phyloP scores from a whole-genome alignment of 2,329 filamentous ascomycete species.

The Xylaria multiplex region DNA sequence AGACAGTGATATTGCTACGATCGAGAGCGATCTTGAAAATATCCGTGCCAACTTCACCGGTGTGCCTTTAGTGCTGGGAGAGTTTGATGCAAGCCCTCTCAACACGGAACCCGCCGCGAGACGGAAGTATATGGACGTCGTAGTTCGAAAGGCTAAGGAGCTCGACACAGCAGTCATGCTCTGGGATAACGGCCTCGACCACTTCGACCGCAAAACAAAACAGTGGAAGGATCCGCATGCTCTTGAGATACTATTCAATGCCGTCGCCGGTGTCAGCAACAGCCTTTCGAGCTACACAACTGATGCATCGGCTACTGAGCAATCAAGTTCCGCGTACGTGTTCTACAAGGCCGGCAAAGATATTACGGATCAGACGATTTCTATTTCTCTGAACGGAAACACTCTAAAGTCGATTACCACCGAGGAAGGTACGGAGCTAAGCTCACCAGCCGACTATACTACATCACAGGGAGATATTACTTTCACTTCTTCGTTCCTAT shows the following conservation, averaged over 20 bases:
- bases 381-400: constrained; percentile 66
- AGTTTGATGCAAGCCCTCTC: constrained; percentile 63
- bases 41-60: constrained; percentile 65
- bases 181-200: constrained; percentile 69
- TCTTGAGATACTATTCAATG: constrained; percentile 59
- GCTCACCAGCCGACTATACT: constrained; percentile 57
- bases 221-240: constrained; percentile 62
- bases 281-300: constrained; percentile 63
- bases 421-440: constrained; percentile 50
- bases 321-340: constrained; percentile 63
- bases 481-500: constrained; percentile 59
- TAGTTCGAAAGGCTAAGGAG: constrained; percentile 59
- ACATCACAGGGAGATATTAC: constrained; percentile 57
- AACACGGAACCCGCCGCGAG: constrained; percentile 64
- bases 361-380: constrained; percentile 55
- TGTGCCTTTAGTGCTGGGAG: constrained; percentile 66
- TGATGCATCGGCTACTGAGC: constrained; percentile 56
- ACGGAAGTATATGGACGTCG: constrained; percentile 67
- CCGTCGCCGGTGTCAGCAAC: constrained; percentile 57
- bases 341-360: constrained; percentile 61
- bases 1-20: constrained; percentile 60
- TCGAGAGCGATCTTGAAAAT: constrained; percentile 61
- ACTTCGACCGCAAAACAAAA: constrained; percentile 60
- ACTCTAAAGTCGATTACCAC: constrained; percentile 55
- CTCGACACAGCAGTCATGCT: constrained; percentile 63